Evolutionary conservation across 2,329 filamentous ascomycete genomes (phyloP), one percentile per base, ranked within the genome.

Genomic region (Madurella fahalii): DNA sequence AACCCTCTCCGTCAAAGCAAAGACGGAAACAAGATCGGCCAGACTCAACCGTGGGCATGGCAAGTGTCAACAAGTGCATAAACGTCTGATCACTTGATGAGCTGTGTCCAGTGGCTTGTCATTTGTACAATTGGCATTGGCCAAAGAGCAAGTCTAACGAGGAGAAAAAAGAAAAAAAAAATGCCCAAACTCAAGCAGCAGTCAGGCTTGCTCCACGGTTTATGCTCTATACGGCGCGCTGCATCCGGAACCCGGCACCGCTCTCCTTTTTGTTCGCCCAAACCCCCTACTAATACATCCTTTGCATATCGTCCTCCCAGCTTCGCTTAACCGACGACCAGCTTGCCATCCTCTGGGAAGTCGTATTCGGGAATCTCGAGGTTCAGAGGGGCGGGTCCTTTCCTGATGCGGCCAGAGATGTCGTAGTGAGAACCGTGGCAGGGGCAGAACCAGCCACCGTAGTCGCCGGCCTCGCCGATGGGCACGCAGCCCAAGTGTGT

Each of bases 401-500:
- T 96, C 81, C 94, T 87, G 83, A 96, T 90, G 77, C 94, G 91
- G 74, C 94, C 94, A 62, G 92, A 97, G 75, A 99, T 97, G 74
- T 99, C 94, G 85, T 99, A 99, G 83, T 99, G 94, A 66, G 92
- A 96, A 76, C 94, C 94, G 84, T 99, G 94, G 89, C 94, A 99
- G 64, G 94, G 94, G 82, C 94, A 99, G 88, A 99, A 99, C 94
- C 94, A 99, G 72, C 94, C 94, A 73, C 94, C 94, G 70, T 81
- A 99, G 77, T 99, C 95, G 74, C 94, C 94, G 63, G 94, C 90
- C 81, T 99, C 94, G 70, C 95, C 94, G 69, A 99, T 99, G 71
- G 94, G 94, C 66, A 99, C 94, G 84, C 94, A 99, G 78, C 94
- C 94, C 71, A 99, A 81, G 78, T 99, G 94, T 70, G 94, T 99